phyloP scores from a whole-genome alignment of 345 rosid species.

The Arabis hirsuta region DNA sequence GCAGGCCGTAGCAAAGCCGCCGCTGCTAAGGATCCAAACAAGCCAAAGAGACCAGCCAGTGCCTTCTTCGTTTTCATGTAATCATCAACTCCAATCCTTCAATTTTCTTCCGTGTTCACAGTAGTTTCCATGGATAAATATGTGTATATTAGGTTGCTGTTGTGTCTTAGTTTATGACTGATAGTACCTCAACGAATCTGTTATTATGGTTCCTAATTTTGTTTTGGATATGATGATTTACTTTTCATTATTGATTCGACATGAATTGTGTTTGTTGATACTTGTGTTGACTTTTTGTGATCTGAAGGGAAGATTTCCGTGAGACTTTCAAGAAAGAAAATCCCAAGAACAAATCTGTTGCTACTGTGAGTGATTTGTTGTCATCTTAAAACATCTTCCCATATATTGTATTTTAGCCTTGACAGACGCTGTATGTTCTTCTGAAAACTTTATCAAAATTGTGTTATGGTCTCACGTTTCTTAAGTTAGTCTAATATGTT shows the following conservation, averaged over 20 bases:
- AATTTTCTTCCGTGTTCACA: not conserved
- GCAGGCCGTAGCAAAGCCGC: conserved; percentile 52
- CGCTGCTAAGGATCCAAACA: conserved; percentile 68
- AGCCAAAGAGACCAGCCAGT: conserved; percentile 77
- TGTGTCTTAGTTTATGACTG: too few relatives aligned
- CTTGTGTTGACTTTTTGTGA: conserved; percentile 16
- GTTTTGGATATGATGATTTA: not conserved
- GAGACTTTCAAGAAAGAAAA: conserved; percentile 78
- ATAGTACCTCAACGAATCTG: not conserved
- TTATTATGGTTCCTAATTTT: not conserved
- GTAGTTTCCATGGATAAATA: conserved; percentile 30
- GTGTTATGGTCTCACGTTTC: not conserved
- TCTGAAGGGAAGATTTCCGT: conserved; percentile 84
- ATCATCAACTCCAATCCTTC: conserved; percentile 29
- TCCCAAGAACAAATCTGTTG: conserved; percentile 90
- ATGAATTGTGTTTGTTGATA: not conserved
- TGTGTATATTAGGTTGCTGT: too few relatives aligned
- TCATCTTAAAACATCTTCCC: too few relatives aligned
- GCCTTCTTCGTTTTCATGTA: conserved; percentile 96
- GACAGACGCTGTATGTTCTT: conserved; percentile 64
- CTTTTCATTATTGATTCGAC: not conserved
- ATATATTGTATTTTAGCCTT: too few relatives aligned
- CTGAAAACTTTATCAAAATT: not conserved
- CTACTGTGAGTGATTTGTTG: conserved; percentile 60
- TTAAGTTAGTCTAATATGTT: not conserved